Base-by-base conservation (phyloP, 208 protist species). In the Trypanosomatidae sp. region DNA sequence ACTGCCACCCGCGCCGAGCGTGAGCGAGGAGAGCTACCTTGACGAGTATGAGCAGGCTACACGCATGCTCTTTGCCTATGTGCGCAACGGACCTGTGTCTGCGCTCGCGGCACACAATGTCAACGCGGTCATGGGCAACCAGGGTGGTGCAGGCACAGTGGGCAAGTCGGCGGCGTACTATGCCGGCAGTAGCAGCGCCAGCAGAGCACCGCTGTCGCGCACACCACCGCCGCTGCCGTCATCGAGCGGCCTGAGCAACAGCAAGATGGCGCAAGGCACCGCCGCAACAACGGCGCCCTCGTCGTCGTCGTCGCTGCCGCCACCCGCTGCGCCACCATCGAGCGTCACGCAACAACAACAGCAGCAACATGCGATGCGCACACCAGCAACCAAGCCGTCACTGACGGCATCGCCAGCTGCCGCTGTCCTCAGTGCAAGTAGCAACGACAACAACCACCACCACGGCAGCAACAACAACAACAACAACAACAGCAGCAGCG, bases 31-130 rank as follows among this genome's bases (percentile, higher is more conserved):
- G 27, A 66, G 61, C 41, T 86, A 72, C 49, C 48, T 82, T 43
- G 68, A 86, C 2, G 55, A 57, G 41, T 92, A 88, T 42, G 73
- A 88, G 15, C 67, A 87, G 53, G 61, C 75, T 15, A 88, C 83
- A 2, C 82, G 78, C 38, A 63, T 88, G 16, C 56, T 92, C 23
- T 82, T 78, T 25, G 63, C 71, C 10, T 92, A 92, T 48, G 70
- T 92, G 25, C 71, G 75, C n/a, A 88, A 85, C 32, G 83, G 83
- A 26, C 83, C 78, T 3, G 58, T 76, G 27, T 59, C 73, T 2
- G 71, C 83, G n/a, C 60, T 92, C 2, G 33, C 75, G 3, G 59
- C 75, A 3, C 78, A 88, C 46, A 87, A 82, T 45, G 75, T 86
- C 7, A 92, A 92, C 50, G 70, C 71, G 6, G 21, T 57, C 2